Base-by-base conservation (phyloP, 495 filamentous ascomycete species). In the Amphirosellinia nigrospora region DNA sequence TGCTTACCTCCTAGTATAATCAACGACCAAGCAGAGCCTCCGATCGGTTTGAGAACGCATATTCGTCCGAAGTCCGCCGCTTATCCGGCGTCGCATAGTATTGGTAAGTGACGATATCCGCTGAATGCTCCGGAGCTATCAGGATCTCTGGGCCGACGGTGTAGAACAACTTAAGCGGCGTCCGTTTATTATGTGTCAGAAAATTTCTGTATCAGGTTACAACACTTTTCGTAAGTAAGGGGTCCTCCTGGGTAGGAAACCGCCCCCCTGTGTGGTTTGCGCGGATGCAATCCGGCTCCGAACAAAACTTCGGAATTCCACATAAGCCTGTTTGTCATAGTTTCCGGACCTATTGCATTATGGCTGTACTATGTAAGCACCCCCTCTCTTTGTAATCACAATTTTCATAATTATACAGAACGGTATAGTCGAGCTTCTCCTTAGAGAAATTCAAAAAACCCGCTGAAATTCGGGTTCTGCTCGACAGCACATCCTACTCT, bases 321-420 rank as follows among this genome's bases (percentile, higher is more conserved):
- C 13, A 61, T 61, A 26, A 26, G 36, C 23, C 3, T 30, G 50
- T 26, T 5, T 16, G 15, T 28, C 4, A 11, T 15, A 26, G 13
- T 4, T 61, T 61, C 36, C 58, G 36, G 58, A 16, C 1, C 21
- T 15, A 28, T 61, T 4, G n/a, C n/a, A n/a, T n/a, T 60, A n/a
- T 26, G n/a, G 16, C 56, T 21, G 56, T 39, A 39, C 34, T 60
- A 60, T 41, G 58, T 61, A 61, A 61, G 58, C 50, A 55, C 50
- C 19, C 50, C 50, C 28, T 36, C 50, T 30, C 50, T 30, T 11
- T 8, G 7, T 55, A 28, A 30, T 6, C 26, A 16, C 28, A 11
- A 30, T 16, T 30, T 55, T 30, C 50, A 30, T 55, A 30, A 30
- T 13, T 15, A 55, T 7, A 3, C 10, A 30, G 50, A 55, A 30